Conservation (phyloP, 768 basidiomycete species). For the Tricholoma sp. region DNA sequence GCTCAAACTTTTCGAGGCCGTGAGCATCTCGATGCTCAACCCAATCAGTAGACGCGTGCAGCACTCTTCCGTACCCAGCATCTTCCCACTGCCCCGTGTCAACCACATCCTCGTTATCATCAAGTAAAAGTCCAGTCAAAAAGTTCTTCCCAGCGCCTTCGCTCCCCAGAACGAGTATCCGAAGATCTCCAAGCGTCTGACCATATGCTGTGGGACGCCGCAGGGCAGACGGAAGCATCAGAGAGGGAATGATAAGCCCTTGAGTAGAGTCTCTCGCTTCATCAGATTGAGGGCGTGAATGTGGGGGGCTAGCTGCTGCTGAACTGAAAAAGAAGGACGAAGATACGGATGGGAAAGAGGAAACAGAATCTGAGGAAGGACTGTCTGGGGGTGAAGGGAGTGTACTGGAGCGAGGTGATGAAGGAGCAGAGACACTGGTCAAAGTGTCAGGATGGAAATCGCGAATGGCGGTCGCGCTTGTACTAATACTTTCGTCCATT, state of each 20-base stretch:
- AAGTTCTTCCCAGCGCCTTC: slow-evolving; percentile 40
- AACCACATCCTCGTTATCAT: slow-evolving; percentile 65
- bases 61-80: slow-evolving; percentile 34
- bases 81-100: slow-evolving; percentile 58
- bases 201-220: slow-evolving; percentile 62
- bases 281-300: slow-evolving; percentile 38
- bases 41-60: slow-evolving; percentile 69
- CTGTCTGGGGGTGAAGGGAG: slow-evolving; percentile 59
- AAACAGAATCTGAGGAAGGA: slow-evolving; percentile 55
- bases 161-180: slow-evolving; percentile 49
- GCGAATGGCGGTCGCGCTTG: slow-evolving; percentile 38
- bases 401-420: slow-evolving; percentile 44
- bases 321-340: slow-evolving; percentile 80
- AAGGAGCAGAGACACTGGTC: slow-evolving; percentile 32
- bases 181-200: slow-evolving; percentile 59
- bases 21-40: slow-evolving; percentile 59
- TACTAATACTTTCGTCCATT: slow-evolving; percentile 31
- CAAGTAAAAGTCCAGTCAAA: slow-evolving; percentile 44
- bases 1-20: slow-evolving; percentile 62
- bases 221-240: slow-evolving; percentile 58
- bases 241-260: slow-evolving; percentile 66
- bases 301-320: slow-evolving; percentile 60
- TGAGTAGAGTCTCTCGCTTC: slow-evolving; percentile 35
- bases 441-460: slow-evolving; percentile 17
- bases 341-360: slow-evolving; percentile 67